A percentile compares a stretch with the other conserved stretches of the same genome.
phyloP scores from a whole-genome alignment of 768 basidiomycete genomes.

The Chlorophyllum brunneum region DNA sequence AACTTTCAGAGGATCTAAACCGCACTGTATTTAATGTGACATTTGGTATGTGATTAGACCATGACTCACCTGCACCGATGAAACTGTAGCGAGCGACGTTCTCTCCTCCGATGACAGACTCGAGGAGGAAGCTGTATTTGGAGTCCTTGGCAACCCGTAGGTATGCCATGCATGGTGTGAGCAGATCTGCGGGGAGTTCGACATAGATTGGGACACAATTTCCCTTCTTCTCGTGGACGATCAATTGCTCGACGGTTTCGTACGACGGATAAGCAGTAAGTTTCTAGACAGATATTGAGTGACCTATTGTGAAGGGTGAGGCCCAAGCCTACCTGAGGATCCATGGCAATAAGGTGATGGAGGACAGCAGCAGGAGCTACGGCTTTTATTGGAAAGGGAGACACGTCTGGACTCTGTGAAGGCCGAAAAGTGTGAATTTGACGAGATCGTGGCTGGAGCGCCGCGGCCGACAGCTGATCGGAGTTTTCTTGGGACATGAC shows the following conservation, averaged over 20 bases:
- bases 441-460: no score
- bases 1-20: conserved; percentile 86
- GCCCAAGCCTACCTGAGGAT: conserved; percentile 40
- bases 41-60: not conserved
- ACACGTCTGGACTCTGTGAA: no score
- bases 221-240: conserved; percentile 77
- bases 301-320: conserved; percentile 1
- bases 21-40: not conserved
- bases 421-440: not conserved
- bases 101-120: conserved; percentile 89
- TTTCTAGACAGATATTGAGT: conserved; percentile 37
- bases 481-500: no score
- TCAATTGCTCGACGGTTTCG: conserved; percentile 69
- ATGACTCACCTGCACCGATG: conserved; percentile 80
- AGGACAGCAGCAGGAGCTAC: not conserved
- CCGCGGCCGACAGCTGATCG: no score
- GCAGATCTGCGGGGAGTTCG: conserved; percentile 90
- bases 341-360: conserved; percentile 29
- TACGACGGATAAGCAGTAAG: conserved; percentile 69
- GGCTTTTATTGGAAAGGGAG: no score
- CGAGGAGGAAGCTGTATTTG: conserved; percentile 91
- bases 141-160: conserved; percentile 89
- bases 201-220: conserved; percentile 94
- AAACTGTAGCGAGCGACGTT: conserved; percentile 93
- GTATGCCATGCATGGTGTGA: conserved; percentile 97